A percentile compares a stretch with the other conserved stretches of the same genome.
phyloP scores from a whole-genome alignment of 257 asterid genomes.

The Rhazya stricta region DNA sequence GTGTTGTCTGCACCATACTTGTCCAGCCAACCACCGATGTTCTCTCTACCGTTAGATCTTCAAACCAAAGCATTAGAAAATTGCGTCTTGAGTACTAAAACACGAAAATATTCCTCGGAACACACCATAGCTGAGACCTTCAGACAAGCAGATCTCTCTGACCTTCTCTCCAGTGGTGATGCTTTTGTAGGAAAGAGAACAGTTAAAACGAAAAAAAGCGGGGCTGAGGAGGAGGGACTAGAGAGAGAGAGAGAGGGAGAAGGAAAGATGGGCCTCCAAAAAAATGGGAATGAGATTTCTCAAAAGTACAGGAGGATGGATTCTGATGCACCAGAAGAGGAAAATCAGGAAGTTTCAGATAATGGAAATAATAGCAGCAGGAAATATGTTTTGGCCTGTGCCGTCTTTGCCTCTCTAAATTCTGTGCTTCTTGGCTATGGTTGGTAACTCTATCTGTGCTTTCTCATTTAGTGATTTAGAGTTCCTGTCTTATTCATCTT shows the following conservation, averaged over 20 bases:
- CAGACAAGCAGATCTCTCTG: slow-evolving; percentile 1
- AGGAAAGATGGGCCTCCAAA: not conserved
- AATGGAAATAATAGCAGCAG: slow-evolving; percentile 20
- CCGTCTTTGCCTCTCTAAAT: slow-evolving; percentile 62
- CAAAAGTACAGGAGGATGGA: slow-evolving; percentile 31
- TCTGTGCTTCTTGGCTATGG: slow-evolving; percentile 70
- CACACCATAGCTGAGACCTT: not conserved
- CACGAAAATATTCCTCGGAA: not conserved
- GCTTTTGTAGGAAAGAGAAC: not conserved
- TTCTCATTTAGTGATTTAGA: not conserved
- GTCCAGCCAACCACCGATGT: not conserved
- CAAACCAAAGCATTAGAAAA: not conserved
- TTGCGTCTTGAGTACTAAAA: not conserved
- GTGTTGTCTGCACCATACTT: too few relatives aligned
- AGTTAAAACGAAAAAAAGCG: not conserved
- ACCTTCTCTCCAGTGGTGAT: not conserved
- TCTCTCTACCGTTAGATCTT: not conserved
- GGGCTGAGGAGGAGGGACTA: not conserved
- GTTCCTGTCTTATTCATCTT: not conserved
- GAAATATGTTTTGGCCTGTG: slow-evolving; percentile 47
- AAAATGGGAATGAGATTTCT: slow-evolving; percentile 8
- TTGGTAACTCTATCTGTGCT: slow-evolving; percentile 14
- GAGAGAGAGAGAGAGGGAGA: not conserved
- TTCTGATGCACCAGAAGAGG: slow-evolving; percentile 16
- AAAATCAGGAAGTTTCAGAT: slow-evolving; percentile 11